Percentiles rank a stretch among this genome's conserved stretches.
Evolutionary conservation across 768 basidiomycete species (phyloP).

Genomic region (Strobilomyces confusus): DNA sequence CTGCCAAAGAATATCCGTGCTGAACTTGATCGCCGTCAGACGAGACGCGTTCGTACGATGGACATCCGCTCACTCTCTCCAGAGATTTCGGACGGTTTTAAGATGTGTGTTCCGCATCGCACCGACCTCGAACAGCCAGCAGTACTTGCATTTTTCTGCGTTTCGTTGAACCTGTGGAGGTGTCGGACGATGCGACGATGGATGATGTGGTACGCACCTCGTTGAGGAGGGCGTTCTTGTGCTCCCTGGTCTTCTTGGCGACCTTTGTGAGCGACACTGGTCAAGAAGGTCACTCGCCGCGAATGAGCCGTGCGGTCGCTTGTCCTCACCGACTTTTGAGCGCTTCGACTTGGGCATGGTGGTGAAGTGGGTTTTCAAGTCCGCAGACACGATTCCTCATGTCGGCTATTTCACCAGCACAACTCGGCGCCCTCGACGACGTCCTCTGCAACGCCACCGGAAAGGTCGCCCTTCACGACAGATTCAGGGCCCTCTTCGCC

Average conservation of each 20-base stretch:
- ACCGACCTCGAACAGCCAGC: constrained; percentile 94
- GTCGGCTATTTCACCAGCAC: constrained; percentile 38
- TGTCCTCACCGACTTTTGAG: constrained; percentile 72
- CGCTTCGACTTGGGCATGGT: constrained; percentile 88
- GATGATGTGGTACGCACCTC: constrained; percentile 48
- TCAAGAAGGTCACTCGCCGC: constrained; percentile 11
- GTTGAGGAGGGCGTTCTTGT: constrained; percentile 79
- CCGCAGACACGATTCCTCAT: constrained; percentile 37
- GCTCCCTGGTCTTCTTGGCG: constrained; percentile 86
- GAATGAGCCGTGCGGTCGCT: neutral
- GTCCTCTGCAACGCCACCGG: constrained; percentile 75
- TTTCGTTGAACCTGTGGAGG: constrained; percentile 71
- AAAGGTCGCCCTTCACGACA: constrained; percentile 71
- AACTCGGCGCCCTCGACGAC: constrained; percentile 67
- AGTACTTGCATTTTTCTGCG: constrained; percentile 88
- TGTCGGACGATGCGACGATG: constrained; percentile 7
- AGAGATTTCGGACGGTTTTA: constrained; percentile 88
- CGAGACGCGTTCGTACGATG: neutral
- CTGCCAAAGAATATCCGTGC: constrained; percentile 89
- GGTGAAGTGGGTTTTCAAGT: constrained; percentile 40
- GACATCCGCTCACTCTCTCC: constrained; percentile 73
- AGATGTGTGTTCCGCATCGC: constrained; percentile 94
- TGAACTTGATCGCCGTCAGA: constrained; percentile 34
- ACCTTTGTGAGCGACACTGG: constrained; percentile 93
- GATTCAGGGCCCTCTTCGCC: constrained; percentile 91